Conservation (phyloP, 305 asterid species). For the Ilex paraguariensis region DNA sequence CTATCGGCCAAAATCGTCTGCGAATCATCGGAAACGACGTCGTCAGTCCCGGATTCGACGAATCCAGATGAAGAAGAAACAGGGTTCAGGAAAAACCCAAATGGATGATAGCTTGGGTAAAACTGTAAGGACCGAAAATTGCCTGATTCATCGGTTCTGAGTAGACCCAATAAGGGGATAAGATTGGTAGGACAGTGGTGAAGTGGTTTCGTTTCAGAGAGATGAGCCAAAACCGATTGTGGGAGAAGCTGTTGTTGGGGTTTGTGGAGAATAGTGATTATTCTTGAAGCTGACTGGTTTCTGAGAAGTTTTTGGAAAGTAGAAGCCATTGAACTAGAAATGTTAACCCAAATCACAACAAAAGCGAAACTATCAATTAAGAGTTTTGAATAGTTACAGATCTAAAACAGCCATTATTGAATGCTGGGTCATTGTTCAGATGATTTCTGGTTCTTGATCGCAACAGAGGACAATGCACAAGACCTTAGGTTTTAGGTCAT, state of each 20-base stretch:
- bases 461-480: too few relatives aligned
- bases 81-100: constrained; percentile 47
- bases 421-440: too few relatives aligned
- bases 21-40: constrained; percentile 29
- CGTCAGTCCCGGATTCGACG: constrained; percentile 19
- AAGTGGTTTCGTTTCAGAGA: constrained; percentile 4
- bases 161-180: constrained; percentile 13
- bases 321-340: constrained; percentile 15
- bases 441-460: too few relatives aligned
- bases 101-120: constrained; percentile 46
- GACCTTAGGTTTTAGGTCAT: too few relatives aligned
- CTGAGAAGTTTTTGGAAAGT: constrained; percentile 42
- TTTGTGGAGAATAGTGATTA: constrained; percentile 27
- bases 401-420: too few relatives aligned
- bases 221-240: constrained; percentile 7
- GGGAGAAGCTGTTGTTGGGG: constrained; percentile 14
- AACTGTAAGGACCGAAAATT: constrained; percentile 9
- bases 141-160: constrained; percentile 11
- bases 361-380: too few relatives aligned
- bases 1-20: constrained; percentile 55
- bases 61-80: constrained; percentile 23
- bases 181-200: constrained; percentile 3
- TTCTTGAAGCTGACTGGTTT: constrained; percentile 33
- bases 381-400: too few relatives aligned
- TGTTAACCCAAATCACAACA: too few relatives aligned